Evolutionary conservation across 106 monocot species (phyloP).

Genomic region (Iris macrosiphon): DNA sequence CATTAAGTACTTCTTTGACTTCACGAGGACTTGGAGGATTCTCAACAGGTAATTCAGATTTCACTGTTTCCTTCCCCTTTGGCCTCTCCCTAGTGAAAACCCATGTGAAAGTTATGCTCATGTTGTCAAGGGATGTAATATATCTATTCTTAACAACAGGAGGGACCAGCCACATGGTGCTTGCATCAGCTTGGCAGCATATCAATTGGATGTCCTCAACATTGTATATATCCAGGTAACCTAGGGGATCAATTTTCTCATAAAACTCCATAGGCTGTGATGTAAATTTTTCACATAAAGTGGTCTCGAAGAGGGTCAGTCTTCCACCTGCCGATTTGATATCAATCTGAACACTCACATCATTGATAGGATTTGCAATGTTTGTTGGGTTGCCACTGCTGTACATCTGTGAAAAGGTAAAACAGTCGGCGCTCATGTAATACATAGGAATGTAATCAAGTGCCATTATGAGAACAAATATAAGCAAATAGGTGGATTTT

Average conservation of each 20-base stretch:
- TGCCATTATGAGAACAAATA: neutral
- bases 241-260: slow-evolving; percentile 32
- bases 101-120: slow-evolving; percentile 72
- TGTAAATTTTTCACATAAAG: slow-evolving; percentile 55
- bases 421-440: neutral
- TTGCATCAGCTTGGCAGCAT: slow-evolving; percentile 94
- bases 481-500: neutral
- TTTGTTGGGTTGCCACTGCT: slow-evolving; percentile 99
- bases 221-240: slow-evolving; percentile 64
- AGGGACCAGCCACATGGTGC: slow-evolving; percentile 78
- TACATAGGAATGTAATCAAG: neutral
- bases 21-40: slow-evolving; percentile 22
- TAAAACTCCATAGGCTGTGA: slow-evolving; percentile 32
- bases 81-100: slow-evolving; percentile 86
- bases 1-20: slow-evolving; percentile 67
- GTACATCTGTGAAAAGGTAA: slow-evolving; percentile 63
- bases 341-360: slow-evolving; percentile 84
- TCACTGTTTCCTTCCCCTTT: slow-evolving; percentile 94
- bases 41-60: slow-evolving; percentile 51
- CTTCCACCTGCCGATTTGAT: slow-evolving; percentile 70
- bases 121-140: slow-evolving; percentile 39
- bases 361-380: slow-evolving; percentile 85
- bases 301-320: slow-evolving; percentile 66
- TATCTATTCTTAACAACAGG: slow-evolving; percentile 53
- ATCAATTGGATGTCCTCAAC: slow-evolving; percentile 93